Base-by-base conservation (phyloP, 2,329 filamentous ascomycete species). In the Periconia digitata region DNA sequence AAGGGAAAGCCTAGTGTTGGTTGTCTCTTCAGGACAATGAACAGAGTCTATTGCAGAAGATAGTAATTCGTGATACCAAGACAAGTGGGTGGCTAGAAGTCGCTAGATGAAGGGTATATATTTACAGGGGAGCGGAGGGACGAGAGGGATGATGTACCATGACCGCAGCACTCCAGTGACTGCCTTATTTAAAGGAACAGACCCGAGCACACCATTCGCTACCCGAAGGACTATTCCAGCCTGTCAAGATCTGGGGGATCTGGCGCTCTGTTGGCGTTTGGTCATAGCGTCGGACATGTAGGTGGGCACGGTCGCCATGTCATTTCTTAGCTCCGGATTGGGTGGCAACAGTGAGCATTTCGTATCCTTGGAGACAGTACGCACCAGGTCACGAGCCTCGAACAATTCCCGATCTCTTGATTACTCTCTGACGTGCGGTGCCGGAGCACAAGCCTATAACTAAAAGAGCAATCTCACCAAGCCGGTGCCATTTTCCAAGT, bases 211-310 rank as follows among this genome's bases (percentile, higher is more conserved):
- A 29, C 38, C 34, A 47, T 29, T 23, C n/a, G 44, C 20, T 43
- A 36, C 45, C 42, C 22, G 43, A 23, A 4, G 22, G n/a, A 18
- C 22, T 32, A 40, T 44, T 29, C 20, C 32, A 36, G 39, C 40
- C 45, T 51, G 41, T 51, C 23, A 45, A 49, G 43, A 44, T 54
- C 44, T 51, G 54, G 48, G 27, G 45, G 40, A 39, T 47, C 10
- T 44, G 27, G 27, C 8, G 27, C 27, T 32, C n/a, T 22, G 46
- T 44, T 51, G 44, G 46, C 45, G 46, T 41, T 42, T 40, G 46
- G 47, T 47, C 45, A 43, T 24, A 24, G 49, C 44, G 43, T 49
- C 49, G 55, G 53, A 55, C 24, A 51, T 54, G 47, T 43, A 46
- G 43, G 38, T 23, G 23, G 20, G 38, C 21, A 23, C 18, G 17